Percentiles rank a stretch among this genome's conserved stretches.
phyloP scores from a whole-genome alignment of 2,329 filamentous ascomycete species.

The Fusarium incarnatum region DNA sequence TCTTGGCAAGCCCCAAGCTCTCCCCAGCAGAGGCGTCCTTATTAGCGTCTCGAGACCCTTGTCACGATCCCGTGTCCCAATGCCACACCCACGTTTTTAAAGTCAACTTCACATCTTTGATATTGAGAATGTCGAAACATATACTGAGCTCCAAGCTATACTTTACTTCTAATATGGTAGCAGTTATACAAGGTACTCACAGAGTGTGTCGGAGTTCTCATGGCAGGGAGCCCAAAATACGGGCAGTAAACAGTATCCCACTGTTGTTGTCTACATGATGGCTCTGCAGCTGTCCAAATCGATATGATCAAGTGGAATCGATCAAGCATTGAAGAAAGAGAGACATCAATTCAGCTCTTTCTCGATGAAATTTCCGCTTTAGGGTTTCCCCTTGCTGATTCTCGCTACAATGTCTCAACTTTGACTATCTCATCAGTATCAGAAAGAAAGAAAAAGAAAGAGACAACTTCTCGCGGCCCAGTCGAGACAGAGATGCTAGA shows the following conservation, averaged over 20 bases:
- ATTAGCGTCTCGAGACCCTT: slow-evolving; percentile 47
- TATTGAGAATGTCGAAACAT: slow-evolving; percentile 32
- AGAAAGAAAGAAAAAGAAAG: slow-evolving; percentile 39
- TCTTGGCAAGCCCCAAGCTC: slow-evolving; percentile 40
- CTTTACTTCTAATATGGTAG: neutral
- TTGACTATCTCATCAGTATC: slow-evolving; percentile 36
- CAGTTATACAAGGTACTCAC: neutral
- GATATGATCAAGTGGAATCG: slow-evolving; percentile 15
- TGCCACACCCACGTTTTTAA: slow-evolving; percentile 48
- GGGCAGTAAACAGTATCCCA: neutral
- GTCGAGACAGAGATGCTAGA: slow-evolving; percentile 37
- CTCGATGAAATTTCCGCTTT: slow-evolving; percentile 16
- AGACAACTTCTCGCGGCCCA: slow-evolving; percentile 31
- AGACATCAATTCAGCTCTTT: slow-evolving; percentile 26
- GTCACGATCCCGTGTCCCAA: slow-evolving; percentile 47
- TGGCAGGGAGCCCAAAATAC: neutral
- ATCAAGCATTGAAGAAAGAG: slow-evolving; percentile 24
- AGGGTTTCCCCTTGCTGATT: slow-evolving; percentile 26
- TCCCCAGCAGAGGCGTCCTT: slow-evolving; percentile 43
- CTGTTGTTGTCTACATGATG: neutral
- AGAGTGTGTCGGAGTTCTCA: neutral
- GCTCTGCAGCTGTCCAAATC: slow-evolving; percentile 23
- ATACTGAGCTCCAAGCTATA: slow-evolving; percentile 4
- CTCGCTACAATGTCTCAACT: slow-evolving; percentile 42
- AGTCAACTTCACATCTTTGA: slow-evolving; percentile 44